A percentile compares a stretch with the other conserved stretches of the same genome.
These are phyloP conservation scores for Lenzites betulinus DNA, from an alignment of 768 basidiomycete species.

Conservation along the genomic window DNA sequence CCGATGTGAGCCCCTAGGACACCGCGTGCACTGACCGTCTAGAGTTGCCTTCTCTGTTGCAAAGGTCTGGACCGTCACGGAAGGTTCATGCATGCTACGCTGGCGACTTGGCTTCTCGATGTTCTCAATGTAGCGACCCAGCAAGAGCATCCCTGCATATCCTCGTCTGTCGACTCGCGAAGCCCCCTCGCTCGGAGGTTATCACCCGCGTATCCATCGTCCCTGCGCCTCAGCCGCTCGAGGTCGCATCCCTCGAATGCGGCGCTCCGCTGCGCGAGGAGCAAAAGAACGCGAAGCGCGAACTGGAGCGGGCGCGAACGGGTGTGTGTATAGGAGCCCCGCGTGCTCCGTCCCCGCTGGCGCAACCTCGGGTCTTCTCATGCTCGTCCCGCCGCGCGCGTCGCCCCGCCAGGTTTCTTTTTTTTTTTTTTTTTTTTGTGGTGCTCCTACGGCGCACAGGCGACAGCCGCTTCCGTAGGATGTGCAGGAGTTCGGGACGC, in stretches of 20 bases:
- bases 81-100: not conserved
- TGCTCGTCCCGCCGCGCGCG: conserved; percentile 16
- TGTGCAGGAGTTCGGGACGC: too few relatives aligned
- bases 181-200: not conserved
- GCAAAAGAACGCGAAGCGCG: not conserved
- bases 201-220: not conserved
- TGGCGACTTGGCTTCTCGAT: not conserved
- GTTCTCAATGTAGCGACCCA: conserved; percentile 2
- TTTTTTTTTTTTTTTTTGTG: too few relatives aligned
- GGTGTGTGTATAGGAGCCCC: not conserved
- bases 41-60: too few relatives aligned
- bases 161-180: not conserved
- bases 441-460: too few relatives aligned
- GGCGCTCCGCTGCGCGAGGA: conserved; percentile 10
- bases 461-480: too few relatives aligned
- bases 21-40: not conserved
- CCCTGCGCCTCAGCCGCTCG: not conserved
- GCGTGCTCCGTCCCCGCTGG: not conserved
- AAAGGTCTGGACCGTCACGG: conserved; percentile 1
- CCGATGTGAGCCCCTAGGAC: conserved; percentile 11
- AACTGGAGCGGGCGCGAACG: not conserved
- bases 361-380: conserved; percentile 22
- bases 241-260: not conserved
- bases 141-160: not conserved
- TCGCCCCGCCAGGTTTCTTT: conserved; percentile 12